Percentiles rank a stretch among this genome's conserved stretches.
Evolutionary conservation across 1,284 basidiomycete species (phyloP).

Genomic region (Inonotus obliquus): DNA sequence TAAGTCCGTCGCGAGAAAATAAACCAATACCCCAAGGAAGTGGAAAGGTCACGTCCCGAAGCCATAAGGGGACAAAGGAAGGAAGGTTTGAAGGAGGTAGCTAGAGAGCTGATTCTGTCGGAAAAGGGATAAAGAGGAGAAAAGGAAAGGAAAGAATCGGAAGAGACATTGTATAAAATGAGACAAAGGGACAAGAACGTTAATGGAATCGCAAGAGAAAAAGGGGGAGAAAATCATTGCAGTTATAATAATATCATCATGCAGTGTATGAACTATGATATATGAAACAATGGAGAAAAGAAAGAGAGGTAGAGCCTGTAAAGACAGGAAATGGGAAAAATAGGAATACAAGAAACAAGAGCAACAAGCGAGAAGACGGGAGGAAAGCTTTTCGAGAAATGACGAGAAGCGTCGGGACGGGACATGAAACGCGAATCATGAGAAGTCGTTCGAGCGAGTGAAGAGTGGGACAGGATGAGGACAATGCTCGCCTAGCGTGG

Average conservation of each 20-base stretch:
- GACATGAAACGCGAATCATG: background rate
- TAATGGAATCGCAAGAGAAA: background rate
- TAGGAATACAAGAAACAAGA: background rate
- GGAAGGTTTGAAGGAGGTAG: too few species aligned
- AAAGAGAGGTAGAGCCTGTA: background rate
- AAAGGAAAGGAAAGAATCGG: too few species aligned
- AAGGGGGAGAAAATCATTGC: slow-evolving; percentile 9
- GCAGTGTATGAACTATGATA: slow-evolving; percentile 2
- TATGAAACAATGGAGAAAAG: background rate
- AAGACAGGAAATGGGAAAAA: background rate
- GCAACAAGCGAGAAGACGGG: background rate
- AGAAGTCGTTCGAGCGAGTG: background rate
- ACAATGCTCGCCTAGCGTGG: background rate
- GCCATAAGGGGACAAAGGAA: background rate
- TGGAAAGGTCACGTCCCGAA: background rate
- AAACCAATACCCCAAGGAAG: background rate
- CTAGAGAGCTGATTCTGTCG: too few species aligned
- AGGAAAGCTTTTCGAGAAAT: background rate
- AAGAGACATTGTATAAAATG: too few species aligned
- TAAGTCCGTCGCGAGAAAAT: background rate
- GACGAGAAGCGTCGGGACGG: background rate
- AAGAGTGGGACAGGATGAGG: background rate
- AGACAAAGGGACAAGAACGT: too few species aligned
- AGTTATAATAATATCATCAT: slow-evolving; percentile 17
- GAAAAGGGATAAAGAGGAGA: too few species aligned